Evolutionary conservation across 352 stramenopile species (phyloP).

Genomic region (Phytophthora melonis): DNA sequence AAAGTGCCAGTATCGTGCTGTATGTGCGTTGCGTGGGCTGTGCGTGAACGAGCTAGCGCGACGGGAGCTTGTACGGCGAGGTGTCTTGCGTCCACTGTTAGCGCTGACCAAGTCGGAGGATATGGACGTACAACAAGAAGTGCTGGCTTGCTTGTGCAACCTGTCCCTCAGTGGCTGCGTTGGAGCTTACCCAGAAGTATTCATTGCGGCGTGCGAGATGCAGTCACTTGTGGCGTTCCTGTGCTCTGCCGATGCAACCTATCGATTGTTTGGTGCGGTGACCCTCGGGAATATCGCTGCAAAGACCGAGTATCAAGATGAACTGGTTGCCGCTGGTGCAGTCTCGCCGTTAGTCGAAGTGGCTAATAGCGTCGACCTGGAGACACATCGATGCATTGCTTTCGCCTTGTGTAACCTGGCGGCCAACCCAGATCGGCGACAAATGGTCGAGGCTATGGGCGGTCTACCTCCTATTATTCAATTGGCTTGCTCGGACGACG

Average conservation of each 20-base stretch:
- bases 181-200: slow-evolving; percentile 87
- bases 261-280: slow-evolving; percentile 96
- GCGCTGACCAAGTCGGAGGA: slow-evolving; percentile 92
- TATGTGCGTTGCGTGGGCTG: slow-evolving; percentile 93
- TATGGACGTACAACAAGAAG: slow-evolving; percentile 96
- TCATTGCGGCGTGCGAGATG: slow-evolving; percentile 93
- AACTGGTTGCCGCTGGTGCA: slow-evolving; percentile 86
- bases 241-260: slow-evolving; percentile 95
- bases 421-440: slow-evolving; percentile 84
- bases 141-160: slow-evolving; percentile 97
- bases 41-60: slow-evolving; percentile 90
- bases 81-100: slow-evolving; percentile 90
- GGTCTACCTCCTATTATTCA: slow-evolving; percentile 96
- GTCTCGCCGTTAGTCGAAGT: slow-evolving; percentile 94
- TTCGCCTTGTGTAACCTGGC: slow-evolving; percentile 97
- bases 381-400: slow-evolving; percentile 96
- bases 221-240: slow-evolving; percentile 94
- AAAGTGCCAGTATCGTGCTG: slow-evolving; percentile 91
- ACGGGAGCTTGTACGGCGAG: slow-evolving; percentile 89
- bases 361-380: slow-evolving; percentile 91
- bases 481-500: slow-evolving; percentile 92
- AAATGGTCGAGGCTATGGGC: slow-evolving; percentile 93
- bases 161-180: slow-evolving; percentile 96
- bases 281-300: slow-evolving; percentile 96
- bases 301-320: slow-evolving; percentile 75